Evolutionary conservation across 208 protist genomes (phyloP).

Genomic region (Herpetomonas muscarum): DNA sequence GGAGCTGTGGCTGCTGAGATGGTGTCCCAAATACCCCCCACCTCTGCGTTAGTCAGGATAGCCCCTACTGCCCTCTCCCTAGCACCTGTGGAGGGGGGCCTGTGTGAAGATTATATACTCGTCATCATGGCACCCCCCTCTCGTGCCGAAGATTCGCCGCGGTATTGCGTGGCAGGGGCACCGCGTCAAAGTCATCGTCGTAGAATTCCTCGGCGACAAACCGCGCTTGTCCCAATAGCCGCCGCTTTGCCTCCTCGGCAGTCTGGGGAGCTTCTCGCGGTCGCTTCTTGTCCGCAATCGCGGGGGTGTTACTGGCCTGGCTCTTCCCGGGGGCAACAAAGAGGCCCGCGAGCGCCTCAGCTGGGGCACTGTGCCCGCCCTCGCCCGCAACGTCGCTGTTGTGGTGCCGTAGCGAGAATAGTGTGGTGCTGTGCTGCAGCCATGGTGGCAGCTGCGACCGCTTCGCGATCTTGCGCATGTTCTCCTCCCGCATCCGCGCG

Average conservation of each 20-base stretch:
- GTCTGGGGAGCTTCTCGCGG: neutral
- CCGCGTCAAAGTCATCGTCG: conserved; percentile 62
- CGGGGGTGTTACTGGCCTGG: too few species aligned
- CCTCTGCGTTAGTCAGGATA: too few species aligned
- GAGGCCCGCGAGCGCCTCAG: too few species aligned
- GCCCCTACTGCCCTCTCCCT: too few species aligned
- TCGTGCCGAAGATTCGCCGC: too few species aligned
- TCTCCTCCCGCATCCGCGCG: conserved; percentile 27
- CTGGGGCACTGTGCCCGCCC: too few species aligned
- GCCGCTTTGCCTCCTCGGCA: neutral
- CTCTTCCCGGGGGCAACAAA: too few species aligned
- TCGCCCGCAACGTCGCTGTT: too few species aligned
- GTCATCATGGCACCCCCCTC: neutral
- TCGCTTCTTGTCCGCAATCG: neutral
- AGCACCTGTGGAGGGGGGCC: too few species aligned
- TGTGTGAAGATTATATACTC: too few species aligned
- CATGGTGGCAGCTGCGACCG: conserved; percentile 75
- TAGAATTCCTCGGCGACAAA: conserved; percentile 57
- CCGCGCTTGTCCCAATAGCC: conserved; percentile 10
- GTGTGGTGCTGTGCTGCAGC: conserved; percentile 37
- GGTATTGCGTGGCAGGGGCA: conserved; percentile 30
- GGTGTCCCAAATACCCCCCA: too few species aligned
- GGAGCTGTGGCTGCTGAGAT: too few species aligned
- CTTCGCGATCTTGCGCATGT: conserved; percentile 66
- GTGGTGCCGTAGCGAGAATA: conserved; percentile 4